Evolutionary conservation across 148 eudicot genomes (phyloP), one percentile per base, ranked within the genome.

Genomic region (Heliosperma pusillum): DNA sequence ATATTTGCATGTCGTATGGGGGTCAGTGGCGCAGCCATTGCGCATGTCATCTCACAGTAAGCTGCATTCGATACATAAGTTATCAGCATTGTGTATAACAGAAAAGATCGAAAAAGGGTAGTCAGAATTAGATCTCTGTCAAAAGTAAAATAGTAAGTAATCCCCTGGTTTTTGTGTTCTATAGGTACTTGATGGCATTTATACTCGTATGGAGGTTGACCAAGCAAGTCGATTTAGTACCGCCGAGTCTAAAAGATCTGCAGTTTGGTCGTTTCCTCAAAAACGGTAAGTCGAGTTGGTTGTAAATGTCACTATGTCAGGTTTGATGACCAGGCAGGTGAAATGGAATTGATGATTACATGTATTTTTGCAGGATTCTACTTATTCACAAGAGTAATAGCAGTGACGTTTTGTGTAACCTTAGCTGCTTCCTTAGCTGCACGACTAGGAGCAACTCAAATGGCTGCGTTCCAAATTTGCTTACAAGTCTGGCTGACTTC

Each of bases 391-490:
- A 90, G 97, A 80, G 94, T 89, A 1, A 74, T 96, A 84, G 99
- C 99, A 0, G 94, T 79, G 44, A 96, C 99, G 30, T 85, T 87
- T 16, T 96, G 97, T 73, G 99, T 96, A 56, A 96, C 99, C 42
- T 83, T 96, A 76, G 87, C 97, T 3, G 95, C 99, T 63, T 92
- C 99, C 44, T 77, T 90, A 86, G 99, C 99, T 60, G 92, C 99
- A 57, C 81, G 99, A 65, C 73, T 96, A 10, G 99, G 99, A 50
- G 33, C 97, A 9, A 92, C 86, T 74, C 81, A 86, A 16, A 96
- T 96, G 99, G 99, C 99, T 62, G 97, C 97, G 10, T 96, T 96
- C 61, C 99, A 96, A 73, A 83, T 96, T 29, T 96, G 99, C 79
- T 81, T 96, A 78, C 99, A 96, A 79, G 92, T 96, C 44, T 96